Percentiles rank a stretch among this genome's conserved stretches.
Evolutionary conservation across 2,329 filamentous ascomycete species (phyloP).

Genomic region (Orbilia brochopaga): DNA sequence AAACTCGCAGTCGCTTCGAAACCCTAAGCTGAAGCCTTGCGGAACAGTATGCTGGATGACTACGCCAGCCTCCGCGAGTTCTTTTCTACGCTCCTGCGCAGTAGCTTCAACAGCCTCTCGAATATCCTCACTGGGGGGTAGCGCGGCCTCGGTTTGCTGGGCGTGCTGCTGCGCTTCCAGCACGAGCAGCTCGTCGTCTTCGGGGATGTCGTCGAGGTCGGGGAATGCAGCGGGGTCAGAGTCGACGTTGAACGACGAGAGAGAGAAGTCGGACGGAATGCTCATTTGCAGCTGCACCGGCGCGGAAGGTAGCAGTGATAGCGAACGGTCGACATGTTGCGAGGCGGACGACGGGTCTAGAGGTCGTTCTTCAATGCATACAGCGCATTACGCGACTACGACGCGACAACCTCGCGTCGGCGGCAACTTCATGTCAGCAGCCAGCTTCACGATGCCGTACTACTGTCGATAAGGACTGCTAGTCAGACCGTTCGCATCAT

Average conservation of each 20-base stretch:
- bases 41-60: conserved; percentile 64
- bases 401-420: conserved; percentile 20
- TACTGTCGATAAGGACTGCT: too few species aligned
- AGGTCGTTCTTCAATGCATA: conserved; percentile 25
- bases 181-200: conserved; percentile 34
- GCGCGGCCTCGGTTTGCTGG: conserved; percentile 5
- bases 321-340: conserved; percentile 3
- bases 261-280: conserved; percentile 41
- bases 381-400: conserved; percentile 16
- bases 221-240: conserved; percentile 22
- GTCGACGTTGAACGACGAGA: conserved; percentile 38
- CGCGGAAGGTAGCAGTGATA: background rate
- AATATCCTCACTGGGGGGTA: conserved; percentile 57
- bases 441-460: too few species aligned
- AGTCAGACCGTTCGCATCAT: too few species aligned
- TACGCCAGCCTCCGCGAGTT: conserved; percentile 60
- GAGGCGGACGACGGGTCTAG: background rate
- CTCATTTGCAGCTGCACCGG: conserved; percentile 29
- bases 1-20: conserved; percentile 62
- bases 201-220: conserved; percentile 45
- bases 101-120: conserved; percentile 60
- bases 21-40: conserved; percentile 60
- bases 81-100: conserved; percentile 58
- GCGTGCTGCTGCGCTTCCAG: conserved; percentile 13
- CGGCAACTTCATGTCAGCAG: too few species aligned